phyloP scores from a whole-genome alignment of 352 stramenopile genomes.

The Phytophthora hybrid region DNA sequence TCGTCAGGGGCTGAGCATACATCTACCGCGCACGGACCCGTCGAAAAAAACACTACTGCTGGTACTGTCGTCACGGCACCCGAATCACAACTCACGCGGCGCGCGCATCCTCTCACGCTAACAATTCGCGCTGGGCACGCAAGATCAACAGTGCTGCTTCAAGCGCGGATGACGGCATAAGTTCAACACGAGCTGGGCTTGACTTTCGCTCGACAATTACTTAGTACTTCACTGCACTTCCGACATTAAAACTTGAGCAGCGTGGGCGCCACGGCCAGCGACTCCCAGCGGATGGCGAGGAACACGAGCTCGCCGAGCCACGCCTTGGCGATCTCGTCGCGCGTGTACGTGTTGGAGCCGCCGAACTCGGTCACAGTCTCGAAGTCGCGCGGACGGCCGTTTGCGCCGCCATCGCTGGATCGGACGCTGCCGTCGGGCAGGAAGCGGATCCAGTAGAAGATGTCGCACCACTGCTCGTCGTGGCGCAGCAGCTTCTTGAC shows the following conservation, averaged over 20 bases:
- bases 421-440: slow-evolving; percentile 21
- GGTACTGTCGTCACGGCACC: slow-evolving; percentile 8
- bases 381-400: slow-evolving; percentile 13
- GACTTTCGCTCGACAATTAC: slow-evolving; percentile 9
- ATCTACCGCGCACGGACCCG: not conserved
- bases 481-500: slow-evolving; percentile 50
- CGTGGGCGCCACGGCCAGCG: slow-evolving; percentile 50
- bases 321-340: slow-evolving; percentile 51
- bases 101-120: slow-evolving; percentile 7
- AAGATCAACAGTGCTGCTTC: slow-evolving; percentile 20
- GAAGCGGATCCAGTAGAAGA: slow-evolving; percentile 76
- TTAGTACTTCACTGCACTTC: slow-evolving; percentile 22
- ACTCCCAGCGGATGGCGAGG: slow-evolving; percentile 67
- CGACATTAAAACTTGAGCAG: slow-evolving; percentile 47
- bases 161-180: slow-evolving; percentile 8
- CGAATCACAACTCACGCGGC: slow-evolving; percentile 1
- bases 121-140: slow-evolving; percentile 17
- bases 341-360: slow-evolving; percentile 59
- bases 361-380: slow-evolving; percentile 48
- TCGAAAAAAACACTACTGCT: slow-evolving; percentile 16
- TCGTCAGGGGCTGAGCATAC: no score
- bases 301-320: slow-evolving; percentile 72
- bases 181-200: slow-evolving; percentile 7
- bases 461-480: slow-evolving; percentile 66
- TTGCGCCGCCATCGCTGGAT: not conserved